Evolutionary conservation across 176 grass and related monocot genomes (phyloP), one percentile per base, ranked within the genome.

Genomic region (Secale cereale): DNA sequence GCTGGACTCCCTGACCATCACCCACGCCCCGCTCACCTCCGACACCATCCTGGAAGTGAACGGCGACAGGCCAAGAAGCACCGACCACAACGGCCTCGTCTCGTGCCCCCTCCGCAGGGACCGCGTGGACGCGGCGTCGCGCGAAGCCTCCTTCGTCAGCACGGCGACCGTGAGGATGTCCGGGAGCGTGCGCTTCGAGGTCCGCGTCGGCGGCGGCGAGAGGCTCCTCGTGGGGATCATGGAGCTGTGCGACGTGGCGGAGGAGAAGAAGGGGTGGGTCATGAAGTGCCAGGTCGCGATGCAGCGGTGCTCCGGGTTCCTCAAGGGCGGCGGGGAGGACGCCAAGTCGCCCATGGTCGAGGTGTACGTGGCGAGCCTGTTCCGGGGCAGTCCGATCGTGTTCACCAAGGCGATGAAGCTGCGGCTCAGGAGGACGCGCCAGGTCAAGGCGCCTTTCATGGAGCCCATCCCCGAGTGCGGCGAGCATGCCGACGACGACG

Each of bases 331-430:
- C 71, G 71, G 41, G 1, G 71, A 74, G 77, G 71, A 56, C 30
- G 12, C 12, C 23, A 80, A 77, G 61, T 65, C 75, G 25, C 87
- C 92, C 17, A 29, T 74, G 28, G 45, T 84, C 22, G 91, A 95
- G 91, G 87, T 95, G n/a, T 98, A 92, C 79, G 86, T 94, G 6
- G 96, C 88, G 1, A 91, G 96, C 77, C 77, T 92, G 56, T 88
- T 25, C 60, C 89, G 85, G 30, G 91, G 88, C 69, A 63, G 59
- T 19, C 91, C 96, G 43, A 46, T 98, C 68, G 85, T 95, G 77
- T 84, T 98, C 62, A 91, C 93, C 15, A 87, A 82, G 75, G 92
- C 93, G 16, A 71, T 92, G 87, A 86, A 86, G 54, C 81, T 95
- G 74, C 82, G 64, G 46, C 78, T 65, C 86, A 77, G 86, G 66